Conservation (phyloP, 2,329 filamentous ascomycete species). For the Colletotrichum sansevieriae region DNA sequence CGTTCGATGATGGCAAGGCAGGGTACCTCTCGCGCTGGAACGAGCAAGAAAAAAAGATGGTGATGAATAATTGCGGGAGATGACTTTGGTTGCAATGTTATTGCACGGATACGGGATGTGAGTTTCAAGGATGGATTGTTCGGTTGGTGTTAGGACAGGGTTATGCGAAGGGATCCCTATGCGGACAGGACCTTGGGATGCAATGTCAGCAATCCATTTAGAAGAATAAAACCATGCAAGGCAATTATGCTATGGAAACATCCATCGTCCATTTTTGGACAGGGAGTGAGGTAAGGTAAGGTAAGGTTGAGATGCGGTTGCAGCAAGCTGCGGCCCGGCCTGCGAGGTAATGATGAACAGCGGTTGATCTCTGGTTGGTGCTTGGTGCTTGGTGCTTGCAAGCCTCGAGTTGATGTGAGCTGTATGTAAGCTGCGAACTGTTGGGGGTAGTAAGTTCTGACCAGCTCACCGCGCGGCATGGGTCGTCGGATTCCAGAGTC, state of each 20-base stretch:
- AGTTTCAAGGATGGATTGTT: constrained; percentile 31
- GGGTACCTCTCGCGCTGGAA: background rate
- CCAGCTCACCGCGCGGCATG: constrained; percentile 6
- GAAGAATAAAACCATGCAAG: constrained; percentile 4
- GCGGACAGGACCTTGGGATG: background rate
- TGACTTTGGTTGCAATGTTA: constrained; percentile 27
- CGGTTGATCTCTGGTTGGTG: too few species aligned
- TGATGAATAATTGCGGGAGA: constrained; percentile 28
- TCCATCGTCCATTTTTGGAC: background rate
- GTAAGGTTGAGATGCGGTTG: background rate
- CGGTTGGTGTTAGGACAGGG: constrained; percentile 26
- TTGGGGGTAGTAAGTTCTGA: background rate
- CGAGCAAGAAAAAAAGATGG: background rate
- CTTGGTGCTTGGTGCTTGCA: too few species aligned
- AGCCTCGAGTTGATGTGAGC: background rate
- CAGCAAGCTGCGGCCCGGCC: background rate
- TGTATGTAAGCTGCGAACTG: background rate
- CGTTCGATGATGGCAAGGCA: background rate
- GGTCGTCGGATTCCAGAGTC: constrained; percentile 8
- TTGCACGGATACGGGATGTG: constrained; percentile 26
- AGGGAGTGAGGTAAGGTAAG: constrained; percentile 5
- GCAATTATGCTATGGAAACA: background rate
- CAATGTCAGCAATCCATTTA: constrained; percentile 17
- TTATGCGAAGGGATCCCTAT: background rate
- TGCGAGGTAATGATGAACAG: background rate